Evolutionary conservation across 495 filamentous ascomycete genomes (phyloP).

Genomic region (Neurospora sp.): DNA sequence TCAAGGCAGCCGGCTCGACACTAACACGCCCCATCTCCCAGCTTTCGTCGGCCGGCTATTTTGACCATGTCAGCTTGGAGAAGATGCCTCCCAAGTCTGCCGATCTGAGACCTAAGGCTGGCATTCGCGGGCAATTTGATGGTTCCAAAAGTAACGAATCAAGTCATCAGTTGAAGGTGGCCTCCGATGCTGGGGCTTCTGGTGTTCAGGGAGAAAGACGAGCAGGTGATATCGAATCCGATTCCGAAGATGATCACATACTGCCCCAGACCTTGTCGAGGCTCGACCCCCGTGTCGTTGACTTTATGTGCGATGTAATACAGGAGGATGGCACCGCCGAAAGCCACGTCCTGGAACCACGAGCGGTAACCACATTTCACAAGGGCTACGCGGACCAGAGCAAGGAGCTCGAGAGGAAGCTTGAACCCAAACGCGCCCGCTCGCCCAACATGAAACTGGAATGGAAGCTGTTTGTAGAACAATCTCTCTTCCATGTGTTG

Average conservation of each 20-base stretch:
- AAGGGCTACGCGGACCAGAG: conserved; percentile 13
- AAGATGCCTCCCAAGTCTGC: conserved; percentile 24
- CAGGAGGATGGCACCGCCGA: conserved; percentile 41
- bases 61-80: conserved; percentile 24
- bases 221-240: conserved; percentile 13
- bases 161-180: not conserved
- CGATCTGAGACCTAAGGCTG: conserved; percentile 13
- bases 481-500: conserved; percentile 65
- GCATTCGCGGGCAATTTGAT: conserved; percentile 10
- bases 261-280: conserved; percentile 34
- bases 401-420: conserved; percentile 28
- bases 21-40: conserved; percentile 31
- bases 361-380: conserved; percentile 19
- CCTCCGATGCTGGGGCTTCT: conserved; percentile 1
- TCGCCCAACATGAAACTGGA: conserved; percentile 24
- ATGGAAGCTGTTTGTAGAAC: conserved; percentile 54
- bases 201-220: conserved; percentile 2
- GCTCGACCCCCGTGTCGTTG: conserved; percentile 37
- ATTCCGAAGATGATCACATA: conserved; percentile 27
- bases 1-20: conserved; percentile 24
- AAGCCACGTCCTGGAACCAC: conserved; percentile 34
- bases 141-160: conserved; percentile 5
- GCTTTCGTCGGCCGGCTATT: conserved; percentile 23
- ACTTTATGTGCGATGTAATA: conserved; percentile 42
- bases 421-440: conserved; percentile 8